Base-by-base conservation (phyloP, 257 asterid genomes). In the Solanum virginianum region DNA sequence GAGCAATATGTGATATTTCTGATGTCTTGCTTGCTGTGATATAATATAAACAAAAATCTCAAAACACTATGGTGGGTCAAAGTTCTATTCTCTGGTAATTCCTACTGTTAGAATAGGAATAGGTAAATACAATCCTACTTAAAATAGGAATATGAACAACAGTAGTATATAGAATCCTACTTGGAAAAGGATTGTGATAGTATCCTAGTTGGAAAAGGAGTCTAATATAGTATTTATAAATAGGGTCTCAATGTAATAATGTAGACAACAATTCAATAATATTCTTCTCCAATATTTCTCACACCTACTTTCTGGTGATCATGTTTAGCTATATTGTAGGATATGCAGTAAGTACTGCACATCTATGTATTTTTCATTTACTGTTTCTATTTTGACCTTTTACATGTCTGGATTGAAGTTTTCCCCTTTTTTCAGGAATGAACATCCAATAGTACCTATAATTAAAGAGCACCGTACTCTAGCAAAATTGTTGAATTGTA, bases 401-500 rank as follows among this genome's bases (percentile, higher is more conserved):
- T 69, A 36, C 51, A 16, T 36, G 15, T 17, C 77, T 36, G 55
- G 17, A 71, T 62, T 36, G 75, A 74, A 56, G 75, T 59, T 86
- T 88, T 60, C 57, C 85, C 85, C 45, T 85, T 86, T 84, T 75
- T 49, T 77, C 94, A 96, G 98, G 95, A 89, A 95, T 88, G 98
- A 93, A 85, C 99, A 96, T 89, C 98, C 97, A 24, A 91, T 96
- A 83, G 89, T 94, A 87, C 96, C 98, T 82, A 90, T 96, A 45
- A 95, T 96, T 84, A 93, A 91, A 92, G 98, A 96, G 95, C 97
- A 96, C 80, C 91, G 99, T 12, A 92, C 98, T 70, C 86, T 94
- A 85, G 94, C 97, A 72, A 96, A 96, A 88, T 98, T 96, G 88
- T 88, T 95, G 87, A 94, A 93, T 89, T 92, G 96, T 86, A 96